Evolutionary conservation across 495 filamentous ascomycete genomes (phyloP).

Genomic region (Xylaria longipes): DNA sequence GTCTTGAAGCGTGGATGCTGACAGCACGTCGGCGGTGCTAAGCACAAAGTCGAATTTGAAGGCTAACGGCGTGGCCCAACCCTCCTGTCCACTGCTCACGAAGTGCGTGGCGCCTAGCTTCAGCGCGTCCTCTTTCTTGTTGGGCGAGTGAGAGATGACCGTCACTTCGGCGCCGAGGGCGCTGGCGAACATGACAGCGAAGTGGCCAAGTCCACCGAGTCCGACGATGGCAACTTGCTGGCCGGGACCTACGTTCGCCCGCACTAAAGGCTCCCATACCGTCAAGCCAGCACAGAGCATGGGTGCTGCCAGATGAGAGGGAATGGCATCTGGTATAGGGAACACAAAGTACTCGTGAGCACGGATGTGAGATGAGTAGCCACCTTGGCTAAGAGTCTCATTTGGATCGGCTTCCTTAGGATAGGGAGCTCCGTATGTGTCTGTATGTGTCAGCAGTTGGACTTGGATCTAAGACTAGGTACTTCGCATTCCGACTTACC

Average conservation of each 20-base stretch:
- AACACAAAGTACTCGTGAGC: slow-evolving; percentile 79
- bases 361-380: slow-evolving; percentile 63
- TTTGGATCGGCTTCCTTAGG: slow-evolving; percentile 45
- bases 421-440: slow-evolving; percentile 70
- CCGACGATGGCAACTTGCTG: slow-evolving; percentile 75
- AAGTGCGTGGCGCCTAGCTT: slow-evolving; percentile 69
- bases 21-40: slow-evolving; percentile 72
- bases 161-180: slow-evolving; percentile 72
- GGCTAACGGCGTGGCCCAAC: slow-evolving; percentile 61
- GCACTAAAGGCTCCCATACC: slow-evolving; percentile 70
- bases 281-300: slow-evolving; percentile 84
- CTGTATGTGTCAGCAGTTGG: slow-evolving; percentile 9
- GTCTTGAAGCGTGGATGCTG: slow-evolving; percentile 61
- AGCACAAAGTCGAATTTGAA: slow-evolving; percentile 78
- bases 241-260: slow-evolving; percentile 66
- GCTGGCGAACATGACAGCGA: slow-evolving; percentile 65
- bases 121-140: slow-evolving; percentile 67
- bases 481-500: slow-evolving; percentile 35
- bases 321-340: slow-evolving; percentile 73
- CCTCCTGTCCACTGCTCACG: slow-evolving; percentile 69
- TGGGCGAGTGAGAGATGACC: slow-evolving; percentile 66
- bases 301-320: slow-evolving; percentile 69
- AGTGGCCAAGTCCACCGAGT: slow-evolving; percentile 76
- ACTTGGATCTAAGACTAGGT: not conserved
- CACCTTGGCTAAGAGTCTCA: slow-evolving; percentile 43